These are phyloP conservation scores for Pseudocercospora macadamiae DNA, from an alignment of 2,329 filamentous ascomycete genomes.

Conservation along the genomic window DNA sequence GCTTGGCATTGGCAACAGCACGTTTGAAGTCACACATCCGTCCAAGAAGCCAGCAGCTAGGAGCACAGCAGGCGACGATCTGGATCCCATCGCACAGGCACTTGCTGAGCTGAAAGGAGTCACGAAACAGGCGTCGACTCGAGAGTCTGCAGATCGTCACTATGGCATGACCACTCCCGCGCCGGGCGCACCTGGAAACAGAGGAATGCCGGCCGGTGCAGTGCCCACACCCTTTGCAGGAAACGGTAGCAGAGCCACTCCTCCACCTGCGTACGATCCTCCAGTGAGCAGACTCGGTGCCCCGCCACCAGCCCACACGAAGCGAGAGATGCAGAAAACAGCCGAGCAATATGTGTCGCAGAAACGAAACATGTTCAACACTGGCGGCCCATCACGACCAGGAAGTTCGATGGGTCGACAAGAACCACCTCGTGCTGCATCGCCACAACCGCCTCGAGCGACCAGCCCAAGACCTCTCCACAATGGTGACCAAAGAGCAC, in stretches of 20 bases:
- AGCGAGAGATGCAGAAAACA: constrained; percentile 92
- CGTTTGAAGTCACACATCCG: constrained; percentile 86
- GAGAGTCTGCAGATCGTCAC: constrained; percentile 95
- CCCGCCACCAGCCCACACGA: constrained; percentile 88
- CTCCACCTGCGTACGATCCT: constrained; percentile 84
- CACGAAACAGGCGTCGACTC: constrained; percentile 74
- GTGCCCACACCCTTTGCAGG: constrained; percentile 50
- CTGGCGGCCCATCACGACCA: constrained; percentile 34
- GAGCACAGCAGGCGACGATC: constrained; percentile 52
- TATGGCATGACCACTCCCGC: constrained; percentile 88
- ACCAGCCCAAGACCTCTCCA: constrained; percentile 62
- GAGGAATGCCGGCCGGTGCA: constrained; percentile 45
- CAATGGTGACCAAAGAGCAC: constrained; percentile 22
- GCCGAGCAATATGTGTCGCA: constrained; percentile 86
- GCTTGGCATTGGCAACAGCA: constrained; percentile 91
- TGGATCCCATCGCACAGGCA: constrained; percentile 88
- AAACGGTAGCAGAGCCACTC: constrained; percentile 64
- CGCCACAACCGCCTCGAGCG: constrained; percentile 67
- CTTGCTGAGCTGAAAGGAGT: constrained; percentile 90
- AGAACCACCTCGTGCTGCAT: constrained; percentile 53
- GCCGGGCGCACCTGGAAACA: constrained; percentile 44
- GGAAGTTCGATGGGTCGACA: constrained; percentile 35
- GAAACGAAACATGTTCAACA: constrained; percentile 75
- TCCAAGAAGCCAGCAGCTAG: constrained; percentile 43
- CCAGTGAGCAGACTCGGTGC: constrained; percentile 79